phyloP scores from a whole-genome alignment of 768 basidiomycete genomes.

The Gymnopilus junonius region DNA sequence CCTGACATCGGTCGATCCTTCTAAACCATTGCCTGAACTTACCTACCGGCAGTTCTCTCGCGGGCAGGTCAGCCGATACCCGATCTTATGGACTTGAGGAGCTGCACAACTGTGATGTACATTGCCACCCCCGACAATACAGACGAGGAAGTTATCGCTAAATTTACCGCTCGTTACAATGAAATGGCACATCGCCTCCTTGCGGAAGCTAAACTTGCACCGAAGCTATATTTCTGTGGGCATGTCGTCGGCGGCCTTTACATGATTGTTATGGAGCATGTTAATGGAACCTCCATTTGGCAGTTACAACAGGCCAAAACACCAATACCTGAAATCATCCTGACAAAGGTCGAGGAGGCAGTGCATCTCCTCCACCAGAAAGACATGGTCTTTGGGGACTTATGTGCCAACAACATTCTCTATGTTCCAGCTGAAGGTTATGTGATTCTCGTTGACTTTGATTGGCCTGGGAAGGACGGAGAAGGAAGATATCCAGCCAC shows the following conservation, averaged over 20 bases:
- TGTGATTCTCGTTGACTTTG: too few relatives aligned
- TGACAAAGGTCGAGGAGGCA: conserved; percentile 12
- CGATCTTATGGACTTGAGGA: conserved; percentile 15
- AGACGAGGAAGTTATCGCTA: conserved; percentile 22
- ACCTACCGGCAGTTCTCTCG: conserved; percentile 13
- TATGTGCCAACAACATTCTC: conserved; percentile 29
- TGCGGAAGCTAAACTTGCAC: conserved; percentile 17
- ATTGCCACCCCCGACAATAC: conserved; percentile 17
- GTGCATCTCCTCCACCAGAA: conserved; percentile 17
- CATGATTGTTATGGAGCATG: conserved; percentile 26
- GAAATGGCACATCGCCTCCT: conserved; percentile 19
- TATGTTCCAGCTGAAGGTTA: conserved; percentile 6
- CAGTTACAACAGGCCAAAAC: conserved; percentile 28
- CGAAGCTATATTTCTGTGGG: conserved; percentile 19
- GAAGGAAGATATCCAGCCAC: too few relatives aligned
- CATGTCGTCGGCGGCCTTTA: conserved; percentile 22
- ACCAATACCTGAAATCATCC: conserved; percentile 9
- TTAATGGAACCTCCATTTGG: conserved; percentile 17
- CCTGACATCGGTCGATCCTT: conserved; percentile 8
- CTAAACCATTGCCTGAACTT: conserved; percentile 14
- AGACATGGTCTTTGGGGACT: conserved; percentile 32
- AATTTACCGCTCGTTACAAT: conserved; percentile 25
- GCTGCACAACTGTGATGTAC: conserved; percentile 19
- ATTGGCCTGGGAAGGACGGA: too few relatives aligned
- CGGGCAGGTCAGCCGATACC: conserved; percentile 18